Evolutionary conservation across 2,329 filamentous ascomycete genomes (phyloP).

Genomic region (Rhynchosporium secalis): DNA sequence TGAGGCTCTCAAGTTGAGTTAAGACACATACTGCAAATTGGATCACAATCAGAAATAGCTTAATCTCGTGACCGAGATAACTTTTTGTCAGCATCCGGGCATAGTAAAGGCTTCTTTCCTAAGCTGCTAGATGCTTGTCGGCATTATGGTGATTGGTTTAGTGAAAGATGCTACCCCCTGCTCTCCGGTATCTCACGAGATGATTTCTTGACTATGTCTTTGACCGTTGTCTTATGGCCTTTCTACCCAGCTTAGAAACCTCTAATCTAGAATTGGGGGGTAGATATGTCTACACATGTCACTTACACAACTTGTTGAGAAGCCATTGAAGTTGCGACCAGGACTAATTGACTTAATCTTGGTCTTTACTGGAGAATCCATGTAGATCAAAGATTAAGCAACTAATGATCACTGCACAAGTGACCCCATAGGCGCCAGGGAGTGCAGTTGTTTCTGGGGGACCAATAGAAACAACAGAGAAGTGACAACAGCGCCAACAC

Average conservation of each 20-base stretch:
- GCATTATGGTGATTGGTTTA: constrained; percentile 2
- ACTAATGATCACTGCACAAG: neutral
- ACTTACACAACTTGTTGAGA: no score
- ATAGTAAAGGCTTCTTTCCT: neutral
- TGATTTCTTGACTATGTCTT: constrained; percentile 1
- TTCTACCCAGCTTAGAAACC: neutral
- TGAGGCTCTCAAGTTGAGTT: no score
- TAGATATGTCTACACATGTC: neutral
- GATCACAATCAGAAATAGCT: no score
- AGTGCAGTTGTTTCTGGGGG: neutral
- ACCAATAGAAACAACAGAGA: neutral
- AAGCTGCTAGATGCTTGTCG: constrained; percentile 3
- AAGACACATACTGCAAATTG: no score
- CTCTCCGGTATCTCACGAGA: neutral
- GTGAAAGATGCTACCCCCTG: neutral
- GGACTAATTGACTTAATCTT: neutral
- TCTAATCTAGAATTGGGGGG: neutral
- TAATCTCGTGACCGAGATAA: no score
- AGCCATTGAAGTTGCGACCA: no score
- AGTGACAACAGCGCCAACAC: neutral
- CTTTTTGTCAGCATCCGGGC: neutral
- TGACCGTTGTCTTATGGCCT: neutral
- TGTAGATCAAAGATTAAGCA: constrained; percentile 4
- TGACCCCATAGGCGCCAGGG: neutral
- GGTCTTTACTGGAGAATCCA: neutral